Conservation (phyloP, 352 stramenopile genomes). For the Phytophthora crassamura region DNA sequence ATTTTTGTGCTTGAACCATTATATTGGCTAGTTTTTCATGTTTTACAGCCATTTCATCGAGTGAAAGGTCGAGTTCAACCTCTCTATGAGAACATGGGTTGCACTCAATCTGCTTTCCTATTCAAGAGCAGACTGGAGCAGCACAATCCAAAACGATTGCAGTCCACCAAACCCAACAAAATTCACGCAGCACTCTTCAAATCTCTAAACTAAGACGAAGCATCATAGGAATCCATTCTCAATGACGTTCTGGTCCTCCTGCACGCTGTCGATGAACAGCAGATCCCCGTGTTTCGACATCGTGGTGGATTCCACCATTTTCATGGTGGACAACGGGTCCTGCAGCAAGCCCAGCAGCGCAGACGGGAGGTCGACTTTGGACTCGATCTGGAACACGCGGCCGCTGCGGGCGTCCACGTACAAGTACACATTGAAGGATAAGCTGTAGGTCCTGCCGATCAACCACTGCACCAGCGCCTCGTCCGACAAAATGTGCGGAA, state of each 20-base stretch:
- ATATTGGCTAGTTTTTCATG: too few species aligned
- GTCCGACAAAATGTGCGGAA: conserved; percentile 51
- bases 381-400: conserved; percentile 55
- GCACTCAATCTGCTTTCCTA: too few species aligned
- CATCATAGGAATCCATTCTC: conserved; percentile 44
- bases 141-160: too few species aligned
- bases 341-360: conserved; percentile 44
- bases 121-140: too few species aligned
- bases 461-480: conserved; percentile 54
- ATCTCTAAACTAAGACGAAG: background rate
- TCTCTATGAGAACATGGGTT: too few species aligned
- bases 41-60: too few species aligned
- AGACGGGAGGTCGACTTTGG: conserved; percentile 46
- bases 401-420: conserved; percentile 38
- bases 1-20: too few species aligned
- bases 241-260: conserved; percentile 44
- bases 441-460: conserved; percentile 49
- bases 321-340: conserved; percentile 46
- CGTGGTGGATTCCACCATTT: conserved; percentile 42
- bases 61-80: too few species aligned
- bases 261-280: conserved; percentile 30
- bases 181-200: background rate
- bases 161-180: background rate
- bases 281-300: conserved; percentile 50
- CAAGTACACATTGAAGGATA: conserved; percentile 44